Conservation (phyloP, 2,329 filamentous ascomycete genomes). For the Berkeleyomyces basicola region DNA sequence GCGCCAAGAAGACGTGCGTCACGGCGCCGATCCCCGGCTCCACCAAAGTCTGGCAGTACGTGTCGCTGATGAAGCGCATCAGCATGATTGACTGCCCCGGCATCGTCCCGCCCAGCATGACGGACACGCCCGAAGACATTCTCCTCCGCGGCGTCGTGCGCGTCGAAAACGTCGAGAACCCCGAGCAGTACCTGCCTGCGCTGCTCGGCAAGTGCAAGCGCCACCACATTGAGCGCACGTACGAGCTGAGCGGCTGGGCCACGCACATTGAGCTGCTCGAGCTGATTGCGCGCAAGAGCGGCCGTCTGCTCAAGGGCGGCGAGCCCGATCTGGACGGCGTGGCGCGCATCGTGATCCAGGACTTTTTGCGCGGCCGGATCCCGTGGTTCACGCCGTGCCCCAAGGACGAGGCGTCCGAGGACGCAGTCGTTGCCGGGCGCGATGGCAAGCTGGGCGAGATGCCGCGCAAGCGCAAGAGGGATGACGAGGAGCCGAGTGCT, state of each 20-base stretch:
- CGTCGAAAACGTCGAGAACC: constrained; percentile 91
- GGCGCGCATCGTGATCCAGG: constrained; percentile 91
- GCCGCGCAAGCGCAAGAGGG: constrained; percentile 58
- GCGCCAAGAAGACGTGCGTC: constrained; percentile 85
- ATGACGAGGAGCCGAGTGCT: constrained; percentile 32
- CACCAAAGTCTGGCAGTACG: constrained; percentile 96
- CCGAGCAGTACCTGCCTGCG: constrained; percentile 84
- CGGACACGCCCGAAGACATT: constrained; percentile 74
- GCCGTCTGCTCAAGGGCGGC: constrained; percentile 75
- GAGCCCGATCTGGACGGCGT: constrained; percentile 90
- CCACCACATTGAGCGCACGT: constrained; percentile 82
- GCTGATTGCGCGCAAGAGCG: constrained; percentile 69
- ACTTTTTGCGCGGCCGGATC: constrained; percentile 87
- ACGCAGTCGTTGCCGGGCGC: constrained; percentile 46
- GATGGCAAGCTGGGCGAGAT: constrained; percentile 74
- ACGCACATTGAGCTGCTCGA: constrained; percentile 73
- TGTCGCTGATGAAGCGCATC: constrained; percentile 86
- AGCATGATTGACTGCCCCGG: constrained; percentile 88
- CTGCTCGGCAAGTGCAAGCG: constrained; percentile 66
- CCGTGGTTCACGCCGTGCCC: constrained; percentile 80
- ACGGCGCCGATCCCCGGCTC: constrained; percentile 74
- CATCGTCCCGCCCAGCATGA: constrained; percentile 76
- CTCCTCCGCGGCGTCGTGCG: constrained; percentile 80
- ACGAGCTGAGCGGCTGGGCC: constrained; percentile 66
- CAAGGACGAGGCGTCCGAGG: constrained; percentile 34